phyloP scores from a whole-genome alignment of 2,329 filamentous ascomycete genomes.

The Trichophyton mentagrophytes region DNA sequence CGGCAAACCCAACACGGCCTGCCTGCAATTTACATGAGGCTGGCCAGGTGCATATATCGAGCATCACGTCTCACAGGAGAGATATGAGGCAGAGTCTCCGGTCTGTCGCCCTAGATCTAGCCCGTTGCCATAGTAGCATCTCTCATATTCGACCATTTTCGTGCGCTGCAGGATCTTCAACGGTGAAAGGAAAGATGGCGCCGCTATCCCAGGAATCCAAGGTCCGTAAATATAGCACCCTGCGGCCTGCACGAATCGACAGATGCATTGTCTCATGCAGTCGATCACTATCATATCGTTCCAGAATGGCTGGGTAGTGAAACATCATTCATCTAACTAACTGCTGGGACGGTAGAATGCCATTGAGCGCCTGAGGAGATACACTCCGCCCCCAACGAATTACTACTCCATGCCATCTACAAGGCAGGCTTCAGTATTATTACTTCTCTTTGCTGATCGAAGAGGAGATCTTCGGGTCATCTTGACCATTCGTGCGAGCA shows the following conservation, averaged over 20 bases:
- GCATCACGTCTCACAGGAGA: background rate
- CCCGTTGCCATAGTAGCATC: background rate
- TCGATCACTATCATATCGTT: background rate
- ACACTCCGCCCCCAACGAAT: constrained; percentile 44
- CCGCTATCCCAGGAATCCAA: constrained; percentile 15
- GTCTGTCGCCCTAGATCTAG: background rate
- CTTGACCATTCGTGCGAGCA: constrained; percentile 48
- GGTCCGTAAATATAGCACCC: constrained; percentile 11
- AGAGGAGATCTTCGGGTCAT: constrained; percentile 61
- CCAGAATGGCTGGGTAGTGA: background rate
- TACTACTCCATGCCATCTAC: constrained; percentile 45
- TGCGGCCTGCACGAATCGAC: background rate
- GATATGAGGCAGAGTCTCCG: background rate
- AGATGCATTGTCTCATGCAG: constrained; percentile 1
- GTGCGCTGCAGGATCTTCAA: constrained; percentile 1
- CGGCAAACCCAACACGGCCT: background rate
- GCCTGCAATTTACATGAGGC: background rate
- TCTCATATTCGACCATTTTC: background rate
- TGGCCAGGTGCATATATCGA: no score
- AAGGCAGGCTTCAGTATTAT: constrained; percentile 71
- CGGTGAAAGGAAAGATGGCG: constrained; percentile 13
- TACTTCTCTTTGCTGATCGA: constrained; percentile 76
- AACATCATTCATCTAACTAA: background rate
- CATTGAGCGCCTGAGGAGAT: constrained; percentile 44
- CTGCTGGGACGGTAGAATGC: constrained; percentile 29